Base-by-base conservation (phyloP, 2,329 filamentous ascomycete species). In the Stagonosporopsis cucurbitacearum region DNA sequence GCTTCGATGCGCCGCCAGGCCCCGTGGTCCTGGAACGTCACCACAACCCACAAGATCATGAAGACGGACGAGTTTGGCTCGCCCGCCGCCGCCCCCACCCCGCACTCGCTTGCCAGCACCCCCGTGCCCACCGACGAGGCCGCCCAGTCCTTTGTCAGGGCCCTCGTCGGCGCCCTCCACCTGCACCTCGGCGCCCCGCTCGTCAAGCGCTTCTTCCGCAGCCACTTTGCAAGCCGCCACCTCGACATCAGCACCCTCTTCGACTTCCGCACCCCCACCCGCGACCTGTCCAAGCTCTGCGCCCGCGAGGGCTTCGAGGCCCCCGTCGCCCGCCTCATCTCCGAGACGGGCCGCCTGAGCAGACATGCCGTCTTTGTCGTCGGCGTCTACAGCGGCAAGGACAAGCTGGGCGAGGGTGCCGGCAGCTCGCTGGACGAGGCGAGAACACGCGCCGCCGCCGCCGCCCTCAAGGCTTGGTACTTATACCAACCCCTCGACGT, bases 391-490 rank as follows among this genome's bases (percentile, higher is more conserved):
- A 96, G 90, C 64, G 95, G 94, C 47, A 82, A 83, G 58, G 93
- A 99, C 74, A 94, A 95, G 83, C 82, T 99, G 37, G 95, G 94
- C 52, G 94, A 99, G 79, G 95, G 88, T n/a, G 84, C 88, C 19
- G 95, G 90, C 22, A 80, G 88, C 44, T 93, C 85, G 75, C 80
- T 98, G 53, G 83, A 92, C 63, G 85, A 92, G 68, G 94, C 90
- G 28, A 86, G 91, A 61, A 83, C 85, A 61, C 85, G 91, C 74
- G 95, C 95, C 19, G 87, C 91, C 33, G 93, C 96, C 69, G 88
- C 89, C 60, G 88, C 92, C 17, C 81, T 99, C 71, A 96, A 96
- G 82, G 84, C 88, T 6, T 99, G 95, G 95, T 99, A 99, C 77
- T 81, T 99, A 49, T 99, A 99, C 80, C 93, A 88, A 74, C 94